Conservation (phyloP, 495 filamentous ascomycete genomes). For the Podospora comata region DNA sequence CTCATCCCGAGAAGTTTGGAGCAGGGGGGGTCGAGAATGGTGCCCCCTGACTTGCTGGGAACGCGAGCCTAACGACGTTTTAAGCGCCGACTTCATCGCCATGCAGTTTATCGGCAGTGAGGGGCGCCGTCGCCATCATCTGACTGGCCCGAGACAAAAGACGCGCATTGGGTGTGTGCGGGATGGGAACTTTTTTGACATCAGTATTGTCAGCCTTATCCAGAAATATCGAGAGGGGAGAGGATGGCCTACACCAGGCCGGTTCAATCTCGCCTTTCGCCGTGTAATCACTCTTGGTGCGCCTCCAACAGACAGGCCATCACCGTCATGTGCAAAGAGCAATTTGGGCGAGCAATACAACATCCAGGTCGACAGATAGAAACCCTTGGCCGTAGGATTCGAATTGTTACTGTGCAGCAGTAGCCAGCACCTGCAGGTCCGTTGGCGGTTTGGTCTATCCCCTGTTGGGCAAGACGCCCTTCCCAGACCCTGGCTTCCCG, state of each 20-base stretch:
- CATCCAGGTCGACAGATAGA: background rate
- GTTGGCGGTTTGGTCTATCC: slow-evolving; percentile 15
- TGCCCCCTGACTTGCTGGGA: slow-evolving; percentile 29
- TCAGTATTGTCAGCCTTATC: background rate
- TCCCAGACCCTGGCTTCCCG: slow-evolving; percentile 18
- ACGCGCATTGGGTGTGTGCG: slow-evolving; percentile 36
- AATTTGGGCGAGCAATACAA: background rate
- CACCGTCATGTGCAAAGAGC: background rate
- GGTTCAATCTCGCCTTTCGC: background rate
- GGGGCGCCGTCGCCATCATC: slow-evolving; percentile 23
- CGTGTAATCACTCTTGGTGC: background rate
- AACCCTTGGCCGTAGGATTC: background rate
- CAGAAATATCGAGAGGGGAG: background rate
- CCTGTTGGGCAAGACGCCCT: slow-evolving; percentile 16
- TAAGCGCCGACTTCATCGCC: slow-evolving; percentile 39
- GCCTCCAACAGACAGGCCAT: background rate
- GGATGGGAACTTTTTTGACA: slow-evolving; percentile 14
- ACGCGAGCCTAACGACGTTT: slow-evolving; percentile 29
- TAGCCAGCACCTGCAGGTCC: slow-evolving; percentile 4
- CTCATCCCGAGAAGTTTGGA: slow-evolving; percentile 16
- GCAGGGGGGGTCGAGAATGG: slow-evolving; percentile 20
- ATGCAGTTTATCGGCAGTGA: slow-evolving; percentile 36
- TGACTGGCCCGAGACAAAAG: slow-evolving; percentile 32
- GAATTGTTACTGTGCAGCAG: background rate
- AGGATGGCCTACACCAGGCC: background rate